phyloP scores from a whole-genome alignment of 352 stramenopile species.

The Halophytophthora batemanensis region DNA sequence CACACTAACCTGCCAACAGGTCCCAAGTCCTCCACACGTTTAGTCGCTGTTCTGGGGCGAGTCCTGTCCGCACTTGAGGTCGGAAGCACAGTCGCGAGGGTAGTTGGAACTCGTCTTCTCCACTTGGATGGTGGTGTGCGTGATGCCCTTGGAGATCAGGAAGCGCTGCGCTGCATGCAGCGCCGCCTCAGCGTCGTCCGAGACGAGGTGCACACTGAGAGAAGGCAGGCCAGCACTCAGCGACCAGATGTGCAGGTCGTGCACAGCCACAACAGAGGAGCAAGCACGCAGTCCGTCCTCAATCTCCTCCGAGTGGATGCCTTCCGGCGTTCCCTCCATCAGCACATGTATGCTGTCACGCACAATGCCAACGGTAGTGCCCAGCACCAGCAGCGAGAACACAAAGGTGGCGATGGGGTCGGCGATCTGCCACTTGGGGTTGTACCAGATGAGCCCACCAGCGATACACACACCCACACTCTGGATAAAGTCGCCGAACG shows the following conservation, averaged over 20 bases:
- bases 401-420: conserved; percentile 97
- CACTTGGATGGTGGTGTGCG: conserved; percentile 88
- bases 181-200: conserved; percentile 57
- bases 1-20: too few species aligned
- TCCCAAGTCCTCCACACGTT: neutral
- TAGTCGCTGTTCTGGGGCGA: conserved; percentile 50
- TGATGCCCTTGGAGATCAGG: conserved; percentile 76
- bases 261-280: conserved; percentile 88
- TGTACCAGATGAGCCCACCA: conserved; percentile 95
- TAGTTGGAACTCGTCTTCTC: conserved; percentile 70
- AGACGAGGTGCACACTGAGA: conserved; percentile 93
- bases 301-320: conserved; percentile 88
- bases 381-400: conserved; percentile 95
- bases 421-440: conserved; percentile 93
- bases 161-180: conserved; percentile 71
- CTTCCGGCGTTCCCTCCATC: conserved; percentile 93
- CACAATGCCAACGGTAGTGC: conserved; percentile 91
- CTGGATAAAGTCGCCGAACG: conserved; percentile 97
- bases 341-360: conserved; percentile 91
- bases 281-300: conserved; percentile 75
- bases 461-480: conserved; percentile 95
- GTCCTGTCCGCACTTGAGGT: conserved; percentile 76
- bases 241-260: conserved; percentile 98
- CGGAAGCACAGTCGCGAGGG: conserved; percentile 61
- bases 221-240: conserved; percentile 89